Conservation (phyloP, 2,329 filamentous ascomycete species). For the Trichothecium roseum region DNA sequence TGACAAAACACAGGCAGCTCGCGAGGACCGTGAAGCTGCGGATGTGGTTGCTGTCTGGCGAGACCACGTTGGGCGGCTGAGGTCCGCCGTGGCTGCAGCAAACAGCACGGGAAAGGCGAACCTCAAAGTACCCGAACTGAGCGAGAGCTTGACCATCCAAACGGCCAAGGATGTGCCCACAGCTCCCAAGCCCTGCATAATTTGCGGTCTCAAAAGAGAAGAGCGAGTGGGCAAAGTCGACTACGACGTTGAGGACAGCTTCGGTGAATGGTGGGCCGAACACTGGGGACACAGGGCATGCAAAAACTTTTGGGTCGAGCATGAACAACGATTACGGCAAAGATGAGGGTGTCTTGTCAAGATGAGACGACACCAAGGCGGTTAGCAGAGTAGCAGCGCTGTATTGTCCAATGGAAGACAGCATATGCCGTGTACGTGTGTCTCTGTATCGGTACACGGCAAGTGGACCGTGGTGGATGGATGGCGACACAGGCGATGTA, state of each 20-base stretch:
- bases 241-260: conserved; percentile 72
- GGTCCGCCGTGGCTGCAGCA: conserved; percentile 58
- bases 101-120: conserved; percentile 45
- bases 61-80: conserved; percentile 62
- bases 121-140: conserved; percentile 59
- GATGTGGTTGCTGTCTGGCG: conserved; percentile 71
- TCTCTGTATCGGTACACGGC: too few relatives aligned
- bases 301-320: conserved; percentile 74
- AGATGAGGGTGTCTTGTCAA: conserved; percentile 32
- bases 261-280: conserved; percentile 94
- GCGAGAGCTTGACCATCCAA: conserved; percentile 57
- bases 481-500: too few relatives aligned
- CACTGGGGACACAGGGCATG: conserved; percentile 77
- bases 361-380: too few relatives aligned
- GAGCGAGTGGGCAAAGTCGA: conserved; percentile 73
- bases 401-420: too few relatives aligned
- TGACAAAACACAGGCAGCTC: conserved; percentile 70
- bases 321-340: conserved; percentile 60
- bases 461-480: too few relatives aligned
- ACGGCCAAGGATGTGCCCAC: conserved; percentile 64
- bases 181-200: conserved; percentile 64
- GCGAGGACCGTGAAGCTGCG: conserved; percentile 75
- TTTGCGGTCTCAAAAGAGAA: conserved; percentile 82
- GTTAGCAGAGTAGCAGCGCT: too few relatives aligned
- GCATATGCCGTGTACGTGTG: too few relatives aligned